These are phyloP conservation scores for Sanghuangporus baumii DNA, from an alignment of 1,284 basidiomycete species.

Conservation along the genomic window DNA sequence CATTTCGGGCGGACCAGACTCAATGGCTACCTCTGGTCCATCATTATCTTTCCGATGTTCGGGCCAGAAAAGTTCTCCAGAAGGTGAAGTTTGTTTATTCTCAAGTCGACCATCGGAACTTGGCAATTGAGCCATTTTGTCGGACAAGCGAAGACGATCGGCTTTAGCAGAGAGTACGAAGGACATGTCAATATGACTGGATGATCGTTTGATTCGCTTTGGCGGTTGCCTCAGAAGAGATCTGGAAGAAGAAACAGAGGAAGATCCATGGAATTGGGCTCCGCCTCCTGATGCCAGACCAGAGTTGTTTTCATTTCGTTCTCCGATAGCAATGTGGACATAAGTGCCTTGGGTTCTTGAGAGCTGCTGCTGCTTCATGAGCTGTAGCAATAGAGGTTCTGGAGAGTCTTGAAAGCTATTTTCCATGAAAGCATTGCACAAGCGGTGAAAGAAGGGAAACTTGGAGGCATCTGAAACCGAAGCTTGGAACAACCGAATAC, in stretches of 20 bases:
- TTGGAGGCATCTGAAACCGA: constrained; percentile 9
- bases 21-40: not conserved
- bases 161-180: constrained; percentile 18
- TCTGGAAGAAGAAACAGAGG: constrained; percentile 3
- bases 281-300: not conserved
- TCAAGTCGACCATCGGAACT: not conserved
- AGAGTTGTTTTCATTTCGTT: not conserved
- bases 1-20: not conserved
- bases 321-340: not conserved
- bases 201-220: constrained; percentile 14
- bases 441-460: constrained; percentile 14
- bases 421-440: constrained; percentile 7
- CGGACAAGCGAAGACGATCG: constrained; percentile 7
- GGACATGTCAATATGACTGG: constrained; percentile 6
- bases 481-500: constrained; percentile 12
- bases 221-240: not conserved
- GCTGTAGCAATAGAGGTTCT: not conserved
- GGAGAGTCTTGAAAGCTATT: constrained; percentile 4
- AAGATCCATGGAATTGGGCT: not conserved
- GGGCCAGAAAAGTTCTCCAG: constrained; percentile 11
- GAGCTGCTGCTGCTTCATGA: not conserved
- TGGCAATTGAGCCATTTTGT: not conserved
- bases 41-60: not conserved
- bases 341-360: not conserved
- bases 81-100: not conserved